Conservation (phyloP, 164 flowering plant genomes). For the Nymphaea colorata region DNA sequence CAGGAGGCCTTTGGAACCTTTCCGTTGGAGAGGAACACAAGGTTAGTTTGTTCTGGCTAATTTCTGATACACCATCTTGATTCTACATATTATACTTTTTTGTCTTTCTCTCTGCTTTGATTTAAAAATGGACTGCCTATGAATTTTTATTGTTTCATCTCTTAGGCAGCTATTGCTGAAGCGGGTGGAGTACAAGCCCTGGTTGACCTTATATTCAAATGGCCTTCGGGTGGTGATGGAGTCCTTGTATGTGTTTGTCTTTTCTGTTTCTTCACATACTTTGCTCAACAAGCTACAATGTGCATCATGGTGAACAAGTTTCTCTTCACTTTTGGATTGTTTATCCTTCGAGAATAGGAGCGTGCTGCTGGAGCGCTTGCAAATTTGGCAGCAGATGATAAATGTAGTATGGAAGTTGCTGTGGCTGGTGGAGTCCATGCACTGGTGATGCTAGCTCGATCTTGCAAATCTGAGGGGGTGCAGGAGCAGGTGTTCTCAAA, state of each 20-base stretch:
- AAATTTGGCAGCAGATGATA: slow-evolving; percentile 96
- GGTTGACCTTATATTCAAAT: slow-evolving; percentile 88
- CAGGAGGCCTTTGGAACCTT: slow-evolving; percentile 98
- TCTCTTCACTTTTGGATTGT: background rate
- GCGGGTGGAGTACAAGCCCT: slow-evolving; percentile 93
- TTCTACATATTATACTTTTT: background rate
- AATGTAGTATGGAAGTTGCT: slow-evolving; percentile 92
- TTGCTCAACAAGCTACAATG: background rate
- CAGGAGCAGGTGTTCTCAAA: slow-evolving; percentile 71
- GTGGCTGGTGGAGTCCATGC: slow-evolving; percentile 93
- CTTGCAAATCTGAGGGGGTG: slow-evolving; percentile 89
- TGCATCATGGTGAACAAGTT: background rate
- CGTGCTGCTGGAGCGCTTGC: slow-evolving; percentile 99
- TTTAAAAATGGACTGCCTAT: too few relatives aligned
- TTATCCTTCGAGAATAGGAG: slow-evolving; percentile 31
- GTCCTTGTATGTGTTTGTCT: slow-evolving; percentile 49
- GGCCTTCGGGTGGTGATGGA: slow-evolving; percentile 89
- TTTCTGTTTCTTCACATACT: background rate
- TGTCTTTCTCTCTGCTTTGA: too few relatives aligned
- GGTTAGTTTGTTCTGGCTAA: slow-evolving; percentile 24
- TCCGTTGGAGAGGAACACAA: slow-evolving; percentile 99
- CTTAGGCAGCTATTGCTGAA: slow-evolving; percentile 84
- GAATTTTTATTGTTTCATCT: too few relatives aligned
- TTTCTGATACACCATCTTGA: background rate
- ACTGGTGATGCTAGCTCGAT: slow-evolving; percentile 84